Evolutionary conservation across 257 asterid species (phyloP).

Genomic region (Capsicum chinense): DNA sequence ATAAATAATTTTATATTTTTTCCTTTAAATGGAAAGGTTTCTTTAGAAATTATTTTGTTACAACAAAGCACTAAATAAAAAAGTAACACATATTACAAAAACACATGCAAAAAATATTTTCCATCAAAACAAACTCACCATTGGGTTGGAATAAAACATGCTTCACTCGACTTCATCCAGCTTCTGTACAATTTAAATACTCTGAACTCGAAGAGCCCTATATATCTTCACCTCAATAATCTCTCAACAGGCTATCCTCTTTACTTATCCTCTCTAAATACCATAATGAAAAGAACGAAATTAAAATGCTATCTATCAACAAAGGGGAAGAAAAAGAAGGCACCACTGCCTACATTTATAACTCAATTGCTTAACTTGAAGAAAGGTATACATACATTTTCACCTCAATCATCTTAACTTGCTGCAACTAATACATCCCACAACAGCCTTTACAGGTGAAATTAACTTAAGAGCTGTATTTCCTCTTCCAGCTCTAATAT

Average conservation of each 20-base stretch:
- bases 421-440: conserved; percentile 14
- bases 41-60: not conserved
- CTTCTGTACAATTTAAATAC: not conserved
- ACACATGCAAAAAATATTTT: not conserved
- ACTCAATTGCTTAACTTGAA: not conserved
- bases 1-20: not conserved
- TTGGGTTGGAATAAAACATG: not conserved
- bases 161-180: not conserved
- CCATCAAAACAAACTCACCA: not conserved
- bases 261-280: not conserved
- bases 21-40: not conserved
- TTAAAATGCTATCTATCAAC: not conserved
- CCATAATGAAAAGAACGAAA: not conserved
- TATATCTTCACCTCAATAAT: conserved; percentile 9
- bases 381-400: conserved; percentile 11
- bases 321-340: not conserved
- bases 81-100: not conserved
- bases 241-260: not conserved
- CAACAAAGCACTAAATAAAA: not conserved
- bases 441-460: conserved; percentile 25
- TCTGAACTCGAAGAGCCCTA: not conserved
- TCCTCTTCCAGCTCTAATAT: not conserved
- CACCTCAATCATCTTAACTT: not conserved
- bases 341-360: not conserved
- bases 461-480: conserved; percentile 10